Conservation (phyloP, 2,329 filamentous ascomycete species). For the Diaporthe sp. region DNA sequence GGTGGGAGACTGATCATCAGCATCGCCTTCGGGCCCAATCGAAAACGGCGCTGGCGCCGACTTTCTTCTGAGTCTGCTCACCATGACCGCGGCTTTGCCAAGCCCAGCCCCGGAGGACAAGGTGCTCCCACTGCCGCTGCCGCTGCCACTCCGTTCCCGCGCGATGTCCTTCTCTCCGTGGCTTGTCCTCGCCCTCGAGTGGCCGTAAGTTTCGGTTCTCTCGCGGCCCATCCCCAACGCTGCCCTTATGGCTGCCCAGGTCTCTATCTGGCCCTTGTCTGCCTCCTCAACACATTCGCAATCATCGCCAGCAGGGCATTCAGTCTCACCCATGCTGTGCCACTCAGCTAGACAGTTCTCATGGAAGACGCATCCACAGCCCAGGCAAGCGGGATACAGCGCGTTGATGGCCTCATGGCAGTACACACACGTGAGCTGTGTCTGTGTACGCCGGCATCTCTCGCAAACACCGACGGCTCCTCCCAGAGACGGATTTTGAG, state of each 20-base stretch:
- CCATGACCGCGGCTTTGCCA: conserved; percentile 30
- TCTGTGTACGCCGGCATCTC: conserved; percentile 67
- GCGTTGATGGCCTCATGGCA: conserved; percentile 72
- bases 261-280: conserved; percentile 68
- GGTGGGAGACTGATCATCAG: conserved; percentile 46
- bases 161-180: conserved; percentile 33
- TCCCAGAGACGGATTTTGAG: conserved; percentile 51
- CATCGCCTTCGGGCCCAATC: conserved; percentile 38
- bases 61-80: conserved; percentile 42
- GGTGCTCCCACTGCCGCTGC: conserved; percentile 41
- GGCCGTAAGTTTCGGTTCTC: conserved; percentile 47
- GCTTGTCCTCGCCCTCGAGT: conserved; percentile 42
- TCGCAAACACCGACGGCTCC: conserved; percentile 64
- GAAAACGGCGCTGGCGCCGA: conserved; percentile 45
- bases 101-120: conserved; percentile 12
- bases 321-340: conserved; percentile 67
- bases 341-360: conserved; percentile 70
- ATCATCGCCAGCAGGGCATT: conserved; percentile 74
- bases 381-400: conserved; percentile 71
- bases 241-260: conserved; percentile 69
- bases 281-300: conserved; percentile 72
- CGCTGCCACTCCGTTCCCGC: conserved; percentile 10
- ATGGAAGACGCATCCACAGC: conserved; percentile 73
- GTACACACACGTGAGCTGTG: conserved; percentile 71
- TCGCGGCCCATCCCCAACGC: conserved; percentile 48